Evolutionary conservation across 108 stramenopile species (phyloP).

Genomic region (Nannochloropsis salina): DNA sequence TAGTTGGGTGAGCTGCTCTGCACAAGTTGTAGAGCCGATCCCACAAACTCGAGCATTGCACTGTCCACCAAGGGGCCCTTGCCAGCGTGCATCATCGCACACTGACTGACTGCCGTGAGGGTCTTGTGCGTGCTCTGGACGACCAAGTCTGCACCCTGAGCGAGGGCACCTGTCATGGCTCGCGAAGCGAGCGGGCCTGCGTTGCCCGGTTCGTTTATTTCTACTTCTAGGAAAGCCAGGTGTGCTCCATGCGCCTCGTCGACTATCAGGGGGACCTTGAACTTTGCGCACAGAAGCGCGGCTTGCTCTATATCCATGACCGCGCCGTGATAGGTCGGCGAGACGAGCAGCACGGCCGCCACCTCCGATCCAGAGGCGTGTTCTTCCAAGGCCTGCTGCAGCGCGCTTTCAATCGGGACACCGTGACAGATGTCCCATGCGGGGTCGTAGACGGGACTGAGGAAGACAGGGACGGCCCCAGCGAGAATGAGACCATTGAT

Average conservation of each 20-base stretch:
- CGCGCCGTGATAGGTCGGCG: slow-evolving; percentile 50
- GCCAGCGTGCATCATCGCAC: slow-evolving; percentile 45
- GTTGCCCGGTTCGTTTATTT: background rate
- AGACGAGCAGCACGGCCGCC: slow-evolving; percentile 48
- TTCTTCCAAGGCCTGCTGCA: background rate
- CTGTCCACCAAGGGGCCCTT: slow-evolving; percentile 20
- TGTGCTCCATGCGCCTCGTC: slow-evolving; percentile 56
- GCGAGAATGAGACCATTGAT: slow-evolving; percentile 40
- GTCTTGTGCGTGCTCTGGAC: slow-evolving; percentile 55
- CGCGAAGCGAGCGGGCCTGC: background rate
- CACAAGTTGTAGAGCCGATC: background rate
- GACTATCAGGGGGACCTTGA: slow-evolving; percentile 47
- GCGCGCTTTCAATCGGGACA: background rate
- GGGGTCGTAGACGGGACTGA: slow-evolving; percentile 29
- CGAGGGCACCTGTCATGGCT: slow-evolving; percentile 34
- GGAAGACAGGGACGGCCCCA: slow-evolving; percentile 39
- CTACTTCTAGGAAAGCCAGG: slow-evolving; percentile 36
- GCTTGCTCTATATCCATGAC: slow-evolving; percentile 28
- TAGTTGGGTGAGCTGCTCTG: slow-evolving; percentile 23
- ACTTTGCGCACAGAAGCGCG: slow-evolving; percentile 24
- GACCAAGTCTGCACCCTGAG: slow-evolving; percentile 48
- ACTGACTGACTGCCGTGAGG: slow-evolving; percentile 42
- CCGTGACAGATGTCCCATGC: slow-evolving; percentile 29
- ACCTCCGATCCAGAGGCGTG: slow-evolving; percentile 22
- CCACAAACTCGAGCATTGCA: background rate